Evolutionary conservation across 106 monocot species (phyloP), one percentile per base, ranked within the genome.

Genomic region (Dendrobium nobile): DNA sequence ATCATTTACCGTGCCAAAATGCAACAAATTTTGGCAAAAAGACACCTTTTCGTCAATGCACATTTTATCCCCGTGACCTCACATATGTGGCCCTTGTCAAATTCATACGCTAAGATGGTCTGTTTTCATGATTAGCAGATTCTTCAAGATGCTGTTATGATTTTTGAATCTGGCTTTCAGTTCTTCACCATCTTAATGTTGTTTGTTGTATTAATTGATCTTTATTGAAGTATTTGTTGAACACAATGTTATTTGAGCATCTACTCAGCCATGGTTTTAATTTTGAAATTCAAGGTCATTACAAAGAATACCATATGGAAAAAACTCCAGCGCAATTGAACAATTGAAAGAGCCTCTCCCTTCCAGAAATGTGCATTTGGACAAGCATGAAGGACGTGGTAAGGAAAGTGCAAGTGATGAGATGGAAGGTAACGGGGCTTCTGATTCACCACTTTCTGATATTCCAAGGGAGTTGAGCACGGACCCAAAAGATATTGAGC

Each of bases 401-500:
- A 79, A 73, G 72, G 86, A 86, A 78, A 84, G 77, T 55, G 72
- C 74, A 42, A 84, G 73, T n/a, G 83, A 54, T 22, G 80, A 16
- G 19, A 73, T 37, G 7, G 88, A 86, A 81, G 77, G 70, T 31
- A 81, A 83, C 26, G 47, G 51, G 67, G 78, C 41, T 13, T 80
- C 80, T 45, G 81, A 82, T 77, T 72, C 27, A 58, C 84, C 83
- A 59, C 74, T 81, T 86, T 56, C 79, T 54, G 31, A 64, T 78
- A 75, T 64, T 64, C 78, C 83, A 79, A 77, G 68, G 68, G 89
- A 94, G 31, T 31, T 73, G 26, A 82, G 82, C 61, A 33, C 80
- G 22, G 89, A 87, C 81, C 84, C 80, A n/a, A 79, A 55, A 45
- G 84, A 75, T 77, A 54, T 42, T 80, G 84, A 84, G 13, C 80